These are phyloP conservation scores for Neopestalotiopsis rosae DNA, from an alignment of 2,329 filamentous ascomycete genomes.

Conservation along the genomic window DNA sequence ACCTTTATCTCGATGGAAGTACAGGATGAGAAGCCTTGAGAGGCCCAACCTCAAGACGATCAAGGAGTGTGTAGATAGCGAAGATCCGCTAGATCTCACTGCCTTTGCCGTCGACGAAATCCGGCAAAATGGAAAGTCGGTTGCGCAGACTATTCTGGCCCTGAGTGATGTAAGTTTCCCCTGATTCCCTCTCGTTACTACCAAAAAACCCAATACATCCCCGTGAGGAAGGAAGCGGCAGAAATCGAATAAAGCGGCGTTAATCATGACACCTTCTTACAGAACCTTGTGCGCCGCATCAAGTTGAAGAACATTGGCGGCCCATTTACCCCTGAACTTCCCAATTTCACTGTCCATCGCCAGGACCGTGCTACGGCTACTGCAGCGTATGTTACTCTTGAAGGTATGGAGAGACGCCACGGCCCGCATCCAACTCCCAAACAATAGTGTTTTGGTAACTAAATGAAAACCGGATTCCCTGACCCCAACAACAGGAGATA, in stretches of 20 bases:
- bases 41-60: not conserved
- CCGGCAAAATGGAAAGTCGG: not conserved
- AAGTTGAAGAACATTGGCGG: not conserved
- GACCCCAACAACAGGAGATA: not conserved
- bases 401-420: not conserved
- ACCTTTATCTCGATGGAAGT: not conserved
- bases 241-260: too few species aligned
- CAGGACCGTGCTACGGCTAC: not conserved
- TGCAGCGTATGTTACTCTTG: not conserved
- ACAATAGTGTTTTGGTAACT: not conserved
- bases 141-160: not conserved
- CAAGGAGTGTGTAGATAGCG: not conserved
- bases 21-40: not conserved
- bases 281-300: not conserved
- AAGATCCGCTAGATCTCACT: not conserved
- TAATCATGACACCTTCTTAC: not conserved
- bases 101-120: not conserved
- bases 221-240: too few species aligned
- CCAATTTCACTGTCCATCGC: not conserved
- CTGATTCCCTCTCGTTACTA: too few species aligned
- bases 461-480: not conserved
- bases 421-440: too few species aligned
- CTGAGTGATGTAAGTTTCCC: not conserved
- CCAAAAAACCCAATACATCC: too few species aligned
- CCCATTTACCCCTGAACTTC: not conserved